phyloP scores from a whole-genome alignment of 345 rosid genomes.

The Eucalyptus regnans region DNA sequence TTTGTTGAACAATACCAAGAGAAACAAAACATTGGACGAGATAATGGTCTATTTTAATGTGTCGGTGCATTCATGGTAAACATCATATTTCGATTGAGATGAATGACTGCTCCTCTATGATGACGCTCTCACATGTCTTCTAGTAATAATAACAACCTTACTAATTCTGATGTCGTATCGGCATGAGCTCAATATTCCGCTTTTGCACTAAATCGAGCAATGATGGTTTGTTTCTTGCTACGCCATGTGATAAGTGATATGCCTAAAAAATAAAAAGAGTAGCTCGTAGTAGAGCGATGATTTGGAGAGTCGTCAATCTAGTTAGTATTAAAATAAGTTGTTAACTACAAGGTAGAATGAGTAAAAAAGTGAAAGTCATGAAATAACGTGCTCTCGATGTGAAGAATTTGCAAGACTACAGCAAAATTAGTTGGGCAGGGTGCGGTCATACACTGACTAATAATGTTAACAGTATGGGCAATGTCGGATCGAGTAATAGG shows the following conservation, averaged over 20 bases:
- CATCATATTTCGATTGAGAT: not conserved
- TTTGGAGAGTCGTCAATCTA: fast-evolving
- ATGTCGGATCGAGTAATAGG: fast-evolving
- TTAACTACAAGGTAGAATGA: not conserved
- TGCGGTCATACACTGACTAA: fast-evolving
- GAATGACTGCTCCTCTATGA: not conserved
- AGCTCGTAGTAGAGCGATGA: fast-evolving
- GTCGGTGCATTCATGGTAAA: not conserved
- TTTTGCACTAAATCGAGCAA: not conserved
- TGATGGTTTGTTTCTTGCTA: too few species aligned
- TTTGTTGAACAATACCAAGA: fast-evolving
- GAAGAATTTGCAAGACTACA: not conserved
- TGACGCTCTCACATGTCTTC: not conserved
- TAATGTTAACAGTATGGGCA: fast-evolving
- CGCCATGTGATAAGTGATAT: fast-evolving
- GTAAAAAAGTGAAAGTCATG: not conserved
- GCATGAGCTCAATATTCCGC: fast-evolving
- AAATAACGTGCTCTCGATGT: fast-evolving
- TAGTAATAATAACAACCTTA: too few species aligned
- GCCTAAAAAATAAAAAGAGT: too few species aligned
- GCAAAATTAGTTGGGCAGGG: fast-evolving
- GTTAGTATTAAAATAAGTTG: fast-evolving
- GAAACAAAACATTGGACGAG: fast-evolving
- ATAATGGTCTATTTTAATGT: too few species aligned
- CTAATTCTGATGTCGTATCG: fast-evolving